Evolutionary conservation across 2,329 filamentous ascomycete genomes (phyloP), one percentile per base, ranked within the genome.

Genomic region (Clonostachys rhizophaga): DNA sequence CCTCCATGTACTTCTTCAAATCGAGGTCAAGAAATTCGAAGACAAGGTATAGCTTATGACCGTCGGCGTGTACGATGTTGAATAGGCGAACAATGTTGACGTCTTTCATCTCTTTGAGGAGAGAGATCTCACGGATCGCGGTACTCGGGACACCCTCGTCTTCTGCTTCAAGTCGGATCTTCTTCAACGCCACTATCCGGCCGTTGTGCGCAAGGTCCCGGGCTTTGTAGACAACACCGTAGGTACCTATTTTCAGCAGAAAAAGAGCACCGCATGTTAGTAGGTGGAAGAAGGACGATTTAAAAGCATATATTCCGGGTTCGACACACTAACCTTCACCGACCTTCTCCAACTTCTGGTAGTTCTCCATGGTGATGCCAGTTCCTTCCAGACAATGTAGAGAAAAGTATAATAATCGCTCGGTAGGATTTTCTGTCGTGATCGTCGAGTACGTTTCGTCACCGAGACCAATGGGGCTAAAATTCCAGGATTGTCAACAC

Each of bases 1-100:
- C 81, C 68, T 96, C 91, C 90, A 96, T 96, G 69, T 95, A 96
- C 68, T 95, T 95, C 75, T 96, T 96, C 57, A 96, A 75, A 60
- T 96, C 91, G 49, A 92, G 78, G 61, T 95, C 91, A 55, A 96
- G 85, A 68, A 89, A 96, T 66, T 96, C 91, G 54, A 91, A 88
- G 56, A 96, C 91, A 43, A 96, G 86, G 68, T 95, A 96, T 44
- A 96, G 82, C 72, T 96, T 96, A 72, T 95, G 89, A 48, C 91
- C 90, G 64, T 96, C 91, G 61, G 91, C 89, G 67, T 96, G 91
- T 45, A 96, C 90, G 55, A 96, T 96, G 73, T 96, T 95, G 62
- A 91, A 70, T 40, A 96, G 81, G 53, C 84, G 83, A 50, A 96
- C 88, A 59, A 96, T 94, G 69, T 92, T 95, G 52, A 87, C 86